These are phyloP conservation scores for Coemansia sp. DNA, from an alignment of 192 early-diverging fungal species.

Conservation along the genomic window DNA sequence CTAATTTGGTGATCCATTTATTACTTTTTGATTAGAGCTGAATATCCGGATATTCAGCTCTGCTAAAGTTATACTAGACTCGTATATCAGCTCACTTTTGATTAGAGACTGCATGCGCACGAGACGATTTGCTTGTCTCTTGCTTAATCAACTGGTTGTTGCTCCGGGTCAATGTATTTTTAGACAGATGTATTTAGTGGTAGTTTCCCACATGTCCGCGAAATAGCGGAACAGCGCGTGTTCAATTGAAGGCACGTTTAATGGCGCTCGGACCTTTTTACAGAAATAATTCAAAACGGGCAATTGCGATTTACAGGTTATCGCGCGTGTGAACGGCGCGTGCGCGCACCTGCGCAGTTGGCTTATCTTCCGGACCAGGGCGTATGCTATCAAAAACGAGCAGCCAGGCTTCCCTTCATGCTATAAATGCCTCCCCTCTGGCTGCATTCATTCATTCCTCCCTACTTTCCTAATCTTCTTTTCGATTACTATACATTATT, in stretches of 20 bases:
- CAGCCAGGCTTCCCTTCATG: background rate
- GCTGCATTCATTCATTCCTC: background rate
- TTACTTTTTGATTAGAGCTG: background rate
- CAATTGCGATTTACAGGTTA: background rate
- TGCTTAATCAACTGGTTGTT: too few relatives aligned
- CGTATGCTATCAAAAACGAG: background rate
- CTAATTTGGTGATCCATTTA: background rate
- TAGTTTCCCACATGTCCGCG: background rate
- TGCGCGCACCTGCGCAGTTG: background rate
- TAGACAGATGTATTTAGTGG: background rate
- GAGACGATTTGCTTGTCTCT: too few relatives aligned
- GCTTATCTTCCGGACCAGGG: constrained; percentile 2
- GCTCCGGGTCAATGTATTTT: too few relatives aligned
- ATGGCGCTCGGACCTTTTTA: background rate
- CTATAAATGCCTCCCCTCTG: background rate
- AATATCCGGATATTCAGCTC: background rate
- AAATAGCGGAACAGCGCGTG: background rate
- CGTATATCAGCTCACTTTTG: too few relatives aligned
- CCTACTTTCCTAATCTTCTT: background rate
- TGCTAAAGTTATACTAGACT: too few relatives aligned
- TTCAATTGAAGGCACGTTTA: background rate
- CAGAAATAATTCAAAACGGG: background rate
- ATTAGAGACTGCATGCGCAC: too few relatives aligned
- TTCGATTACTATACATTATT: background rate
- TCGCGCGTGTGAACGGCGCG: background rate